Evolutionary conservation across 371 early-diverging fungal species (phyloP), one percentile per base, ranked within the genome.

Genomic region (Rhizomucor miehei): DNA sequence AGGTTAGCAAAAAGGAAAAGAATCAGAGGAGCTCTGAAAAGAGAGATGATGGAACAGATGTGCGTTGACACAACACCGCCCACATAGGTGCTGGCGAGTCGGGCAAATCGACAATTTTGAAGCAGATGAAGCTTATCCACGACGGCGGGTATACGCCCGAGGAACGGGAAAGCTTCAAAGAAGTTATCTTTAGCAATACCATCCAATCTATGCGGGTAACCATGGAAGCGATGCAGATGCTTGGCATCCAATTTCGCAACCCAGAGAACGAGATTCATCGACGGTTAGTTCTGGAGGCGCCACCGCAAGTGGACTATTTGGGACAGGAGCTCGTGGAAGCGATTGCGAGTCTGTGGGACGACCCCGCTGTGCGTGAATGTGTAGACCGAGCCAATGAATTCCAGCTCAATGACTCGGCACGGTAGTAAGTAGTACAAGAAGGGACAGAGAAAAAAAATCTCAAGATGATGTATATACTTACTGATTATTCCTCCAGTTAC

Each of bases 61-160:
- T n/a, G 29, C 29, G 29, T 29, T 29, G 29, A 29, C 29, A 41
- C 19, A 11, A 29, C 29, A 41, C 19, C 6, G 19, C 11, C 6
- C 6, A 16, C 19, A 11, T 65, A 93, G 94, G 97, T 41, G 93
- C 94, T 44, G 97, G 97, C 45, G 97, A 97, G 76, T 94, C 96
- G 1, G 97, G 97, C 34, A 97, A 97, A 77, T 89, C 90, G 41
- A 97, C 97, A 25, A 92, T 97, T 53, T 76, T 97, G 52, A 97
- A 97, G 72, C 96, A 97, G 64, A 95, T 97, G 94, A 90, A 91
- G 69, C 79, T 95, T 20, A 94, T 97, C 56, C 96, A 97, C 71
- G 93, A 89, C 52, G 86, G 83, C 53, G 97, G 97, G 6, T 97
- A 91, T 73, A 83, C 87, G 51, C 65, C 69, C 19, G 87, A 89